These are phyloP conservation scores for Saprolegnia diclina DNA, from an alignment of 352 stramenopile genomes.

Conservation along the genomic window DNA sequence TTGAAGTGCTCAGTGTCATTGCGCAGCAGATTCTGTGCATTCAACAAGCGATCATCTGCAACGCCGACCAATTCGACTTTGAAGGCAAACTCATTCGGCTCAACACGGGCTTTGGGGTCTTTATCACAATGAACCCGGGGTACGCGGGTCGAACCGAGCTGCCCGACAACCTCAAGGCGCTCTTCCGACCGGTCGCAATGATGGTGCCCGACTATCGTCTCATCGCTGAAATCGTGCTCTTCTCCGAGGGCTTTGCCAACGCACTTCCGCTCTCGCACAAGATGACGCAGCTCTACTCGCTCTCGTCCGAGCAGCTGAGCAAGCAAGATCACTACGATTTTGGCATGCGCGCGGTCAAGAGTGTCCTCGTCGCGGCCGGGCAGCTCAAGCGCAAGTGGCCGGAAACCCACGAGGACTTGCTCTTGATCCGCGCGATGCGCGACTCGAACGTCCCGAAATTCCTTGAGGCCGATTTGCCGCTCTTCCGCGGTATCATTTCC, in stretches of 20 bases:
- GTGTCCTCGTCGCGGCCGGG: constrained; percentile 90
- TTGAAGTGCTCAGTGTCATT: constrained; percentile 94
- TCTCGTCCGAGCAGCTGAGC: constrained; percentile 90
- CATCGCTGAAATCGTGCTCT: constrained; percentile 93
- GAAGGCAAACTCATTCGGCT: constrained; percentile 89
- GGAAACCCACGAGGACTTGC: constrained; percentile 90
- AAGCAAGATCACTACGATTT: constrained; percentile 96
- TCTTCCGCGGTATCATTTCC: constrained; percentile 92
- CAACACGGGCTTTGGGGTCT: constrained; percentile 90
- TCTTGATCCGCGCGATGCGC: constrained; percentile 94
- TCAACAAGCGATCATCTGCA: constrained; percentile 89
- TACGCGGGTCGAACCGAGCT: constrained; percentile 90
- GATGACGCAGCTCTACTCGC: constrained; percentile 91
- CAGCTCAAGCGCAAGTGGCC: constrained; percentile 92
- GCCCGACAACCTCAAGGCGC: constrained; percentile 91
- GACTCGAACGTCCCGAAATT: constrained; percentile 96
- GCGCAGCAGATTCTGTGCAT: constrained; percentile 94
- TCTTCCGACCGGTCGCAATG: constrained; percentile 92
- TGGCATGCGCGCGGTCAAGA: constrained; percentile 91
- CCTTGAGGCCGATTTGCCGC: constrained; percentile 89
- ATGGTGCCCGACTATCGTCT: constrained; percentile 93
- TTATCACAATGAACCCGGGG: constrained; percentile 95
- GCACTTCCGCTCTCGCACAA: constrained; percentile 89
- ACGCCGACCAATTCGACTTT: constrained; percentile 89
- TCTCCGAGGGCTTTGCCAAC: constrained; percentile 92